Base-by-base conservation (phyloP, 2,329 filamentous ascomycete species). In the Penicillium sp. region DNA sequence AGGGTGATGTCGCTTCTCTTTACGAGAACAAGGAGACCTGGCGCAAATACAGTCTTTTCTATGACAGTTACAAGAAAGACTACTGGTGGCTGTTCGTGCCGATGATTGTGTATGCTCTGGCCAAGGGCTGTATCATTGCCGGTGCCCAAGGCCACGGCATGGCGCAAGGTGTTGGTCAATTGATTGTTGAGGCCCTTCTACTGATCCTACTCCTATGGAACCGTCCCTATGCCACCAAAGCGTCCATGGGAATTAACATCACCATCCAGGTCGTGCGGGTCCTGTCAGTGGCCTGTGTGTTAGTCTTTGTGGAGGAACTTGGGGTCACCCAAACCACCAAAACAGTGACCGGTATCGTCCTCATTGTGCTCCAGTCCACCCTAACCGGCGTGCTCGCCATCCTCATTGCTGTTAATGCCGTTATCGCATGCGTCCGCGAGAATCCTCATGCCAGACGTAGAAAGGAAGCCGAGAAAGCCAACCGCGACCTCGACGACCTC, bases 71-170 rank as follows among this genome's bases (percentile, higher is more conserved):
- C 78, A 90, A 89, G 75, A 89, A 88, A 71, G 83, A 85, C 61
- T 95, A 92, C 76, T 98, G 93, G 93, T 97, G 92, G 92, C 73
- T 96, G 23, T 97, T 98, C 66, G 80, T 97, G 12, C 93, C 93
- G 0, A 78, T 81, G 53, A 95, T 97, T 64, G 53, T 90, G 56
- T 97, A 97, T 77, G 87, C 91, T 77, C 90, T 96, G 65, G 85
- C 83, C 66, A 93, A 93, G 74, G 91, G 92, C 47, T 86, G 84
- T 53, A 83, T 92, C 50, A 84, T 97, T 57, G 92, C 92, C 12
- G 88, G 83, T 27, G 89, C 82, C 38, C 87, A 96, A 64, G 90
- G 90, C 10, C 83, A 95, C 65, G 93, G 91, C 42, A 80, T 95
- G 69, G 73, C 81, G 5, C 93, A 98, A 74, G 86, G 87, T 8